These are phyloP conservation scores for Orbilia javanica DNA, from an alignment of 2,329 filamentous ascomycete genomes.

Conservation along the genomic window DNA sequence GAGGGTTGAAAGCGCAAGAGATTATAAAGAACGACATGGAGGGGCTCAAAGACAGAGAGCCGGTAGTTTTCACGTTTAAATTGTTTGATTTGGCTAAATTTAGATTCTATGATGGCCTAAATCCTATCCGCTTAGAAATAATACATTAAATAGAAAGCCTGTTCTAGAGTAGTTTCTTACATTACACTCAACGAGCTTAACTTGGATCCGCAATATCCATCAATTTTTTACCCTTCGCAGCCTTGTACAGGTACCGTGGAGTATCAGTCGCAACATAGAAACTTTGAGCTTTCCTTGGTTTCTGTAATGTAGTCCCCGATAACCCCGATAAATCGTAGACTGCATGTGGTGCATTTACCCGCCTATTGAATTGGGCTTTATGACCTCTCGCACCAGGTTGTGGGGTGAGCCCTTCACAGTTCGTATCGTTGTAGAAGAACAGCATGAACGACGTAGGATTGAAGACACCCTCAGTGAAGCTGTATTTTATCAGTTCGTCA, in stretches of 20 bases:
- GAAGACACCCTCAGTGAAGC: slow-evolving; percentile 35
- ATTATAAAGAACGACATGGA: slow-evolving; percentile 52
- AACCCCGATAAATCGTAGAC: slow-evolving; percentile 42
- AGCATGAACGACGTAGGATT: slow-evolving; percentile 27
- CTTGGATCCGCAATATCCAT: slow-evolving; percentile 16
- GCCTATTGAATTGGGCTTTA: not conserved
- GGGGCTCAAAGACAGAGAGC: slow-evolving; percentile 51
- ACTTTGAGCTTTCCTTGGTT: slow-evolving; percentile 32
- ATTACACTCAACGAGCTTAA: not conserved
- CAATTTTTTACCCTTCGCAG: slow-evolving; percentile 9
- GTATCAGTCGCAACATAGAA: slow-evolving; percentile 39
- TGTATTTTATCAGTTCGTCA: slow-evolving; percentile 42
- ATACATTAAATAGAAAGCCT: not conserved
- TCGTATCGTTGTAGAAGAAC: slow-evolving; percentile 42
- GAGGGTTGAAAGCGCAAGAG: slow-evolving; percentile 43
- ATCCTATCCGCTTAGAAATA: not conserved
- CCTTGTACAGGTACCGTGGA: slow-evolving; percentile 26
- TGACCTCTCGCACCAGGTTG: not conserved
- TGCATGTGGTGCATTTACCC: slow-evolving; percentile 4
- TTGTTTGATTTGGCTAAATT: not conserved
- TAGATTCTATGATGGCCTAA: not conserved
- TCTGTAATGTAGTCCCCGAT: slow-evolving; percentile 25
- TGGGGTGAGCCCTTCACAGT: slow-evolving; percentile 31
- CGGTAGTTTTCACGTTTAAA: slow-evolving; percentile 55
- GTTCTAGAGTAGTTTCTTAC: not conserved